Conservation (phyloP, 2,329 filamentous ascomycete species). For the Fonsecaea monophora region DNA sequence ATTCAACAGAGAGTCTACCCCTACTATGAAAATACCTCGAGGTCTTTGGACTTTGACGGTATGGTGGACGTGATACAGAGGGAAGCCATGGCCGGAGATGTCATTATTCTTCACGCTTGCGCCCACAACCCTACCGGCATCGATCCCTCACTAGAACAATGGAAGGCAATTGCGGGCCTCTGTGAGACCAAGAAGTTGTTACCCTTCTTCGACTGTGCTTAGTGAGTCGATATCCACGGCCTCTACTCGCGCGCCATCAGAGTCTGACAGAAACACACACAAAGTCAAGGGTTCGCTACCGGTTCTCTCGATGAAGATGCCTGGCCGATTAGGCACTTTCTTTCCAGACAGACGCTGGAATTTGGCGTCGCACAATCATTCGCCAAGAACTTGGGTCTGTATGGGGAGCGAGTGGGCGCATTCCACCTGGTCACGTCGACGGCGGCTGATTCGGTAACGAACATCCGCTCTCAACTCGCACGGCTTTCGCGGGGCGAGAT, state of each 20-base stretch:
- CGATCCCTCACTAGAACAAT: conserved; percentile 89
- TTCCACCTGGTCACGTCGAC: conserved; percentile 3
- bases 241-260: neutral
- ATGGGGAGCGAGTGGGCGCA: conserved; percentile 67
- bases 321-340: conserved; percentile 90
- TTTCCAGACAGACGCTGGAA: conserved; percentile 73
- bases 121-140: conserved; percentile 98
- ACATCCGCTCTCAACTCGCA: conserved; percentile 72
- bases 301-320: conserved; percentile 85
- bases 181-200: conserved; percentile 84
- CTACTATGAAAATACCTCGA: conserved; percentile 76
- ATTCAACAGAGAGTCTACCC: conserved; percentile 80
- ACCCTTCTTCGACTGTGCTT: conserved; percentile 97
- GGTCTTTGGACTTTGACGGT: conserved; percentile 54
- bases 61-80: conserved; percentile 88
- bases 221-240: conserved; percentile 48
- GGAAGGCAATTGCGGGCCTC: conserved; percentile 82
- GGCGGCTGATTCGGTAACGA: conserved; percentile 79
- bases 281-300: conserved; percentile 85
- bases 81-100: conserved; percentile 78
- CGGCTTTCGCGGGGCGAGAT: conserved; percentile 42
- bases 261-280: neutral
- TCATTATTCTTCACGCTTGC: conserved; percentile 90
- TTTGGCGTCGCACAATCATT: conserved; percentile 65
- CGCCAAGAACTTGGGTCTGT: conserved; percentile 76